These are phyloP conservation scores for Eimeria necatrix DNA, from an alignment of 169 alveolate species.

Conservation along the genomic window DNA sequence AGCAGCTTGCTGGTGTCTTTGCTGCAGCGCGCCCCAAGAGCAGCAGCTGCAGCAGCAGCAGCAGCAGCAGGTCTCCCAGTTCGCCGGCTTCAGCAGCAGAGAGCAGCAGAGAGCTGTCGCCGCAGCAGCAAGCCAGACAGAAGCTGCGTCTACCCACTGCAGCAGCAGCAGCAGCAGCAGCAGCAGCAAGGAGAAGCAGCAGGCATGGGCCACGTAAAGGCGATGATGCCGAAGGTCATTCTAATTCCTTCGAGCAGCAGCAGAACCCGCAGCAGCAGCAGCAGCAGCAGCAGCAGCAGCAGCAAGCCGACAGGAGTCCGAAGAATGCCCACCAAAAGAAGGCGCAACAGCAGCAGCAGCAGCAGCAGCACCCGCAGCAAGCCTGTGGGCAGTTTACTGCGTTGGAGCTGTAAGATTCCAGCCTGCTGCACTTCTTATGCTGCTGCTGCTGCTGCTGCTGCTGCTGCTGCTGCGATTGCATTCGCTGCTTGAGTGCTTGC, in stretches of 20 bases:
- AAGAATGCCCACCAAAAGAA: background rate
- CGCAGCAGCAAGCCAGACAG: conserved; percentile 1
- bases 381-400: conserved; percentile 6
- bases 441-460: background rate
- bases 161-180: conserved; percentile 24
- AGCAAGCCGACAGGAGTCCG: background rate
- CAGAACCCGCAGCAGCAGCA: conserved; percentile 33
- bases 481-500: background rate
- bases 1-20: conserved; percentile 62
- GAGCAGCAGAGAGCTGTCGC: background rate
- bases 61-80: conserved; percentile 48
- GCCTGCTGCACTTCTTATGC: background rate
- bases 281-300: conserved; percentile 17
- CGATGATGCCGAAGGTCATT: no score
- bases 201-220: background rate
- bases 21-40: conserved; percentile 60
- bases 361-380: background rate
- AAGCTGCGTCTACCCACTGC: background rate
- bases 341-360: background rate
- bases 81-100: conserved; percentile 10
- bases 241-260: no score
- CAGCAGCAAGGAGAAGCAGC: background rate
- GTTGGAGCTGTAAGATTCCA: conserved; percentile 23
- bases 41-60: conserved; percentile 19
- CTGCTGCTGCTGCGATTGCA: background rate